Base-by-base conservation (phyloP, 2,329 filamentous ascomycete species). In the Leptographium lundbergii region DNA sequence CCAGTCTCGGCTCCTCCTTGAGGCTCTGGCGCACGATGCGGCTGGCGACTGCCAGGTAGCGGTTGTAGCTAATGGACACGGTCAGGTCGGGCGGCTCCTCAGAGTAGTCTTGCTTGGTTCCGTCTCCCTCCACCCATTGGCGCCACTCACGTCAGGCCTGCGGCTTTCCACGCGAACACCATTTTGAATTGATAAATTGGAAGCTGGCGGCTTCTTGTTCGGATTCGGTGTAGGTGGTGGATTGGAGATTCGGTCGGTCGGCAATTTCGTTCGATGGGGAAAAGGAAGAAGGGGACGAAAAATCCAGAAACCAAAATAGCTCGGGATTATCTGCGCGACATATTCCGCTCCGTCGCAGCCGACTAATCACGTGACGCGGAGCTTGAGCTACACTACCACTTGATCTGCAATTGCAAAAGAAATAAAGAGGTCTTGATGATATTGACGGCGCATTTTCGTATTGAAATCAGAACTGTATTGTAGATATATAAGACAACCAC, bases 81-180 rank as follows among this genome's bases (percentile, higher is more conserved):
- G 24, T 29, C 24, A 27, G 48, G 17, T 51, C 48, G 48, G 24
- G 48, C 32, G 39, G 22, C 17, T 56, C 42, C 10, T 32, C 36
- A n/a, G n/a, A n/a, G n/a, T 19, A 27, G 9, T 24, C 24, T 25
- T 52, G 39, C 36, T 54, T 52, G 39, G 29, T 54, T 29, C 17
- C 42, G 34, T 42, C 25, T 47, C 54, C 42, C 45, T 61, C 59
- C 17, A 29, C 52, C 17, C 14, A 32, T 45, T 34, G 29, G 54
- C 62, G 67, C 63, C 62, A 81, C 89, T 75, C 88, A 96, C 91
- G 86, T 95, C 74, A 97, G 81, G 77, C 94, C 94, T 75, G 94
- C 89, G 73, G 91, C 85, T 88, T 96, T 97, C 94, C 92, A 99
- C 74, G 91, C 89, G 81, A 91, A 92, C 78, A 88, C 81, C 94